Percentiles rank a stretch among this genome's conserved stretches.
Conservation (phyloP, 768 basidiomycete genomes). For the Leccinum boreale region DNA sequence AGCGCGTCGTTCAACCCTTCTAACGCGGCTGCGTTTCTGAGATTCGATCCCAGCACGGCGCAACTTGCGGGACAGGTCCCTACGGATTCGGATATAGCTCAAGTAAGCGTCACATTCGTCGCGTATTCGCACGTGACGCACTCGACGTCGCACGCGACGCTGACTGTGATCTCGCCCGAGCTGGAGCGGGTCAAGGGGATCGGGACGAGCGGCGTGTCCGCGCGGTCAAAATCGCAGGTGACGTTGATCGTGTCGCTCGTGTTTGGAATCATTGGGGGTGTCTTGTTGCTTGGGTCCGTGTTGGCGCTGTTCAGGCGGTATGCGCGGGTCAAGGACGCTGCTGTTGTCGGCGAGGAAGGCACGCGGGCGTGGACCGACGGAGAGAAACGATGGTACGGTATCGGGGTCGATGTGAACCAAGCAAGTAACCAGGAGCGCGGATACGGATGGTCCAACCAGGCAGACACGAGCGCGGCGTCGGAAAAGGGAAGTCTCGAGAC, state of each 20-base stretch:
- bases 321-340: conserved; percentile 57
- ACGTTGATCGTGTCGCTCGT: conserved; percentile 58
- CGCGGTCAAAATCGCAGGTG: conserved; percentile 45
- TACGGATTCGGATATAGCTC: conserved; percentile 35
- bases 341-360: conserved; percentile 58
- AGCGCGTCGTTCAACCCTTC: conserved; percentile 54
- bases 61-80: conserved; percentile 60
- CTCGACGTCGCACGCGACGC: conserved; percentile 64
- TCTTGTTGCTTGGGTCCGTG: conserved; percentile 51
- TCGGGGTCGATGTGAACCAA: conserved; percentile 33
- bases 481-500: conserved; percentile 34
- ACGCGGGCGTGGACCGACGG: conserved; percentile 55
- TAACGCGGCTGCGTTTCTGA: conserved; percentile 47
- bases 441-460: conserved; percentile 32
- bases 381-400: conserved; percentile 69
- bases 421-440: conserved; percentile 16
- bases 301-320: conserved; percentile 56
- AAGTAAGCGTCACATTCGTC: conserved; percentile 55
- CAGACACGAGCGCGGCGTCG: conserved; percentile 24
- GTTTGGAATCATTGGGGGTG: conserved; percentile 59
- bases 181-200: conserved; percentile 36
- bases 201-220: conserved; percentile 36
- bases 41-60: conserved; percentile 44
- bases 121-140: conserved; percentile 66
- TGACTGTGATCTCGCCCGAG: conserved; percentile 47